Evolutionary conservation across 768 basidiomycete species (phyloP).

Genomic region (Phanerochaete carnosa): DNA sequence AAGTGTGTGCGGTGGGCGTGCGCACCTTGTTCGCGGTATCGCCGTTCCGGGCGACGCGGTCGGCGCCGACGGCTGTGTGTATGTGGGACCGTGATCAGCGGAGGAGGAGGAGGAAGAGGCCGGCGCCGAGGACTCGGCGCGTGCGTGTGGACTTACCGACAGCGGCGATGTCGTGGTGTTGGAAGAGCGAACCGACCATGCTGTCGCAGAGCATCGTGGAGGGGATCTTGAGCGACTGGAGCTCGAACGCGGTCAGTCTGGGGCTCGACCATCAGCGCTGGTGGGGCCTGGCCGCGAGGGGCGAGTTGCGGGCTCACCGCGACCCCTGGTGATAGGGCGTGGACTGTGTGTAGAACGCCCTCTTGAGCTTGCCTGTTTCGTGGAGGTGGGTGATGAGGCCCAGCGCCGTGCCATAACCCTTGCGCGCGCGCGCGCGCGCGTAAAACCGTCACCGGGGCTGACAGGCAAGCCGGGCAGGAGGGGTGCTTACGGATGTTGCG

Average conservation of each 20-base stretch:
- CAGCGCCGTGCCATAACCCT: constrained; percentile 96
- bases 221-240: constrained; percentile 79
- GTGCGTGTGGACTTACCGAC: constrained; percentile 50
- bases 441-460: background rate
- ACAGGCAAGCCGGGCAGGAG: background rate
- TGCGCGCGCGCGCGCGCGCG: too few species aligned
- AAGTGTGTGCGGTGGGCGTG: background rate
- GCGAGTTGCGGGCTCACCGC: constrained; percentile 36
- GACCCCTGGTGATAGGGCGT: constrained; percentile 95
- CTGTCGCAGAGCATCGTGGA: constrained; percentile 96
- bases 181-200: constrained; percentile 95
- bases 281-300: background rate
- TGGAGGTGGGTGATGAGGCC: constrained; percentile 91
- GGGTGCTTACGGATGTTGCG: constrained; percentile 76
- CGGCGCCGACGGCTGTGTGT: constrained; percentile 80
- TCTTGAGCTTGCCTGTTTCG: constrained; percentile 70
- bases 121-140: too few species aligned
- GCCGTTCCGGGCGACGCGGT: constrained; percentile 87
- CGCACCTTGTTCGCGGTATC: constrained; percentile 94
- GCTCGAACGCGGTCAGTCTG: constrained; percentile 87
- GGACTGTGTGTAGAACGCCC: constrained; percentile 91
- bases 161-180: constrained; percentile 79
- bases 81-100: background rate
- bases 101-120: too few species aligned
- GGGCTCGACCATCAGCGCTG: constrained; percentile 2